Conservation (phyloP, 108 stramenopile species). For the Pseudonitzschia multiseries region DNA sequence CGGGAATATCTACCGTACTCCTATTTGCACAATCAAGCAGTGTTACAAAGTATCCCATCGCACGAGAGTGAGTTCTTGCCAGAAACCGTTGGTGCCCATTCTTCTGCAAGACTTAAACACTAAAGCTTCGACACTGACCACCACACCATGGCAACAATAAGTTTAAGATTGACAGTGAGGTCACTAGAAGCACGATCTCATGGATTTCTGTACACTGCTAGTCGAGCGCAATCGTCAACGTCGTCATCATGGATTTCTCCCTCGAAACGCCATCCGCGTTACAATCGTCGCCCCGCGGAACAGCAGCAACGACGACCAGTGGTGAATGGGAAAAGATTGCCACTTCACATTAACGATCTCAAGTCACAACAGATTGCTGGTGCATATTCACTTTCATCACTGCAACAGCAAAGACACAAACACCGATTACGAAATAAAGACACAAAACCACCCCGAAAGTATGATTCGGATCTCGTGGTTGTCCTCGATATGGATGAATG, state of each 20-base stretch:
- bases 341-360: slow-evolving; percentile 42
- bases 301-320: slow-evolving; percentile 30
- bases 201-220: background rate
- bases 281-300: background rate
- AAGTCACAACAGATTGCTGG: background rate
- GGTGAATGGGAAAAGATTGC: slow-evolving; percentile 40
- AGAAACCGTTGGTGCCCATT: background rate
- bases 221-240: background rate
- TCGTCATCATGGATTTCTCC: slow-evolving; percentile 4
- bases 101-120: background rate
- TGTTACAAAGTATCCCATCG: no score
- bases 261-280: slow-evolving; percentile 8
- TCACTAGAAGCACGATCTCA: slow-evolving; percentile 1
- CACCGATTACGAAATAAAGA: slow-evolving; percentile 9
- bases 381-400: background rate
- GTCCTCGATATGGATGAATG: slow-evolving; percentile 99
- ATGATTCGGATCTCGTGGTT: slow-evolving; percentile 84
- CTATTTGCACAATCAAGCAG: no score
- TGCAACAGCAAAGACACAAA: background rate
- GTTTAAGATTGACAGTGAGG: background rate
- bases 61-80: no score
- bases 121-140: background rate
- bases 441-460: slow-evolving; percentile 14
- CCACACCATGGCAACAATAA: background rate
- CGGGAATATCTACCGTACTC: no score